Percentiles rank a stretch among this genome's conserved stretches.
phyloP scores from a whole-genome alignment of 176 grass and related monocot species.

The Puccinellia tenuiflora region DNA sequence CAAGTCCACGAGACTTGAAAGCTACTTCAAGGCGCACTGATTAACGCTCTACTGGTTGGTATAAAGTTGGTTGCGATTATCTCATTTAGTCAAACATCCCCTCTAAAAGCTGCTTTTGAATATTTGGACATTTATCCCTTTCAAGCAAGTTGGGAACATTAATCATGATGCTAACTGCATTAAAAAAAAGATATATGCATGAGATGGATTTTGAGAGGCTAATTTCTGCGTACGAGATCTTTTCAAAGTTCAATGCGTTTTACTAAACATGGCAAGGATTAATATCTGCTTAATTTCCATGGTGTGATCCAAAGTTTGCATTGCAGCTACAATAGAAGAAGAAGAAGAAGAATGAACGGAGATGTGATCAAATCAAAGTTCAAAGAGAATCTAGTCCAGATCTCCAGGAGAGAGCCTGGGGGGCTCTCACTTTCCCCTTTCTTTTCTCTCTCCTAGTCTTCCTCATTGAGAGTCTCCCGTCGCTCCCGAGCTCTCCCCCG shows the following conservation, averaged over 20 bases:
- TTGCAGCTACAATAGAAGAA: no score
- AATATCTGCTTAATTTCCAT: no score
- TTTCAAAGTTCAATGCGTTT: no score
- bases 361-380: not conserved
- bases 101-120: not conserved
- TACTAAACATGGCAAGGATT: no score
- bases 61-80: not conserved
- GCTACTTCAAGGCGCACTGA: not conserved
- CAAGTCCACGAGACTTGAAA: slow-evolving; percentile 6
- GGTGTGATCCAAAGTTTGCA: no score
- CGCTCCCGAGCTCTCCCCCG: no score
- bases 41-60: not conserved
- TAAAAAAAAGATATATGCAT: not conserved
- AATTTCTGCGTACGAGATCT: no score
- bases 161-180: not conserved
- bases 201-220: not conserved
- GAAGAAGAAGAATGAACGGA: no score
- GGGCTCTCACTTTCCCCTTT: no score
- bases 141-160: not conserved
- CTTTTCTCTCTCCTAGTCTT: no score
- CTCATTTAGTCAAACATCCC: not conserved
- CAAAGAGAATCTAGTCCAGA: not conserved
- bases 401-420: no score
- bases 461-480: no score
- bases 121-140: not conserved